Percentiles rank a stretch among this genome's conserved stretches.
Evolutionary conservation across 176 grass and related monocot genomes (phyloP).

Genomic region (Ensete glaucum): DNA sequence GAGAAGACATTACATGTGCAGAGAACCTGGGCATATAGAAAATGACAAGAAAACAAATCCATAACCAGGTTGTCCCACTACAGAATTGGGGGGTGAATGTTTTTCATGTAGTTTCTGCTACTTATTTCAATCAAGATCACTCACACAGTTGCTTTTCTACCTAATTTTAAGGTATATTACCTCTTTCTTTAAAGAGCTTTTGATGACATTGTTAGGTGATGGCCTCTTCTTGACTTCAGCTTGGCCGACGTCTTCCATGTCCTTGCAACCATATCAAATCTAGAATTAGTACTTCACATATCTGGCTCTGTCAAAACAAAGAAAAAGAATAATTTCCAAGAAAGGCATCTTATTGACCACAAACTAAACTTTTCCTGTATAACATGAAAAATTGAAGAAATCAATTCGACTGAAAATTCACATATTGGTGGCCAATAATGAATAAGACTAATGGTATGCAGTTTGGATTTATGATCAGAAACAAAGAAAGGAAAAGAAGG

Average conservation of each 20-base stretch:
- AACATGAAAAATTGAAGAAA: background rate
- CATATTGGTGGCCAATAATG: background rate
- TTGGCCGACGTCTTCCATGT: constrained; percentile 26
- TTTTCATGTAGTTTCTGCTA: background rate
- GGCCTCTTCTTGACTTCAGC: constrained; percentile 23
- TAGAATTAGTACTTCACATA: constrained; percentile 5
- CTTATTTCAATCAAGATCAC: background rate
- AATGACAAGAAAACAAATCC: background rate
- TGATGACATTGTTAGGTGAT: constrained; percentile 11
- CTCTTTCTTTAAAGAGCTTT: constrained; percentile 62
- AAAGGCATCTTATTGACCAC: background rate
- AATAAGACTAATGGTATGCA: background rate
- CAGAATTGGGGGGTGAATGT: background rate
- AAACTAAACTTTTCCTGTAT: background rate
- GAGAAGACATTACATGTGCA: background rate
- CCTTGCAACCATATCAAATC: constrained; percentile 32
- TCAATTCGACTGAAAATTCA: background rate
- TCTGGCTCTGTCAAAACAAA: too few relatives aligned
- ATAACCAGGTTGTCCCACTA: too few relatives aligned
- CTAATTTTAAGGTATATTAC: constrained; percentile 23
- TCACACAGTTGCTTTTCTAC: background rate
- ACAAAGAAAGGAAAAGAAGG: background rate
- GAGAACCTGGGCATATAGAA: background rate
- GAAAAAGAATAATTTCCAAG: background rate
- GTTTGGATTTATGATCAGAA: background rate